Percentiles rank a stretch among this genome's conserved stretches.
These are phyloP conservation scores for Fusarium abutilonis DNA, from an alignment of 2,329 filamentous ascomycete genomes.

Conservation along the genomic window DNA sequence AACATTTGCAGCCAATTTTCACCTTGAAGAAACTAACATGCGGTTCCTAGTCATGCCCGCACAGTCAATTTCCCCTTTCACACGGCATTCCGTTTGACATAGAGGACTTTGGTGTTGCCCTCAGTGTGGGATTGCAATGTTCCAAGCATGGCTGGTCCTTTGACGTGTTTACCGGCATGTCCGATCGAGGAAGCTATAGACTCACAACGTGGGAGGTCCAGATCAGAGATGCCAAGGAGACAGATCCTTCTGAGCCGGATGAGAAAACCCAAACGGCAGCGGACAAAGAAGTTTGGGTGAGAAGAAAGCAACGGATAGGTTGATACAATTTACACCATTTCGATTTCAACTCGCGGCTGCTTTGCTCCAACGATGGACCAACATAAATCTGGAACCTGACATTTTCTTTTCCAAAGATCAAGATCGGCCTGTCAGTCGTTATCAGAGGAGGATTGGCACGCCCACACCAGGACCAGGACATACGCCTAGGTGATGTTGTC, in stretches of 20 bases:
- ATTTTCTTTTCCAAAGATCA: slow-evolving; percentile 32
- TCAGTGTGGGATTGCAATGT: slow-evolving; percentile 71
- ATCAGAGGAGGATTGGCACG: slow-evolving; percentile 55
- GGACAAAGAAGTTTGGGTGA: slow-evolving; percentile 56
- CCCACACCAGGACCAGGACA: slow-evolving; percentile 15
- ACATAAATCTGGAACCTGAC: slow-evolving; percentile 8
- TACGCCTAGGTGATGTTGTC: slow-evolving; percentile 45
- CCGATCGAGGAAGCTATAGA: slow-evolving; percentile 70
- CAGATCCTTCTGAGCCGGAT: rapidly evolving
- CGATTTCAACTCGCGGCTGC: neutral
- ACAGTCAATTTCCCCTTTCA: slow-evolving; percentile 72
- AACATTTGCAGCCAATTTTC: rapidly evolving
- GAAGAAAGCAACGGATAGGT: slow-evolving; percentile 54
- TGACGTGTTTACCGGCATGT: slow-evolving; percentile 70
- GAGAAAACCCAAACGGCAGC: neutral
- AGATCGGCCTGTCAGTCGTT: slow-evolving; percentile 40
- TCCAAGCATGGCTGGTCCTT: slow-evolving; percentile 78
- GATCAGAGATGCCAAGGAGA: slow-evolving; percentile 50
- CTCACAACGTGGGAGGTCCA: slow-evolving; percentile 73
- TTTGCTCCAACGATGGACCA: neutral
- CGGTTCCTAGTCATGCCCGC: slow-evolving; percentile 67
- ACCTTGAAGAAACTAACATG: neutral
- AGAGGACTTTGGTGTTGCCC: slow-evolving; percentile 73
- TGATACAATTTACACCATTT: slow-evolving; percentile 7
- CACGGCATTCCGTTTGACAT: slow-evolving; percentile 73